Evolutionary conservation across 768 basidiomycete genomes (phyloP), one percentile per base, ranked within the genome.

Genomic region (Fomitopsis pulvina): DNA sequence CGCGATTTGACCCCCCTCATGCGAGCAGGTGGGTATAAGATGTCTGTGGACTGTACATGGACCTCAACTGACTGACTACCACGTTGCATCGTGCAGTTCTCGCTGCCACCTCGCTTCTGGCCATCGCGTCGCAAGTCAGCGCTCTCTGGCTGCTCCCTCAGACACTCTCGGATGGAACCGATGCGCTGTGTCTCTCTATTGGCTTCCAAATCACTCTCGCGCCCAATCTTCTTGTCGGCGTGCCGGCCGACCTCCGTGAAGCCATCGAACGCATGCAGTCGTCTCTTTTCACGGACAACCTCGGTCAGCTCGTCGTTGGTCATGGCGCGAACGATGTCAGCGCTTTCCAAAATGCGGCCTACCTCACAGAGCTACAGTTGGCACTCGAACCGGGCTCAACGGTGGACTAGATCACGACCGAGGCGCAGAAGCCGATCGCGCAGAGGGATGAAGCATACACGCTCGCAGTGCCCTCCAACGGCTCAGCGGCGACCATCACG

Each of bases 401-500:
- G 18, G 53, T 52, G 25, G 62, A 70, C 38, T 68, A 69, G 32
- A 83, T 90, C 53, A 65, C 77, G 25, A 61, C 68, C 14, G 81
- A 85, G 52, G 70, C 79, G 3, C 73, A 77, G 12, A 68, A 72
- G 46, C 70, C 74, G 1, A 60, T 83, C 11, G 72, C 72, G 51
- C 69, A 56, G 34, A 68, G 83, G 29, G 72, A 72, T 51, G 87
- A 92, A 66, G 67, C 69, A 1, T 89, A 89, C 63, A 69, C 69
- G 2, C 66, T 90, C 27, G 65, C 53, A 18, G 66, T 89, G 14
- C 81, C 83, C 0, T 55, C 61, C 18, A 71, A 79, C 56, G 83
- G 82, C 14, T 67, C 69, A 0, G 58, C 66, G n/a, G 85, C 82
- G 12, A 71, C 61, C 0, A 63, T 90, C 40, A 69, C 63, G 0